phyloP scores from a whole-genome alignment of 2,329 filamentous ascomycete species.

The Trichoderma hamatum region DNA sequence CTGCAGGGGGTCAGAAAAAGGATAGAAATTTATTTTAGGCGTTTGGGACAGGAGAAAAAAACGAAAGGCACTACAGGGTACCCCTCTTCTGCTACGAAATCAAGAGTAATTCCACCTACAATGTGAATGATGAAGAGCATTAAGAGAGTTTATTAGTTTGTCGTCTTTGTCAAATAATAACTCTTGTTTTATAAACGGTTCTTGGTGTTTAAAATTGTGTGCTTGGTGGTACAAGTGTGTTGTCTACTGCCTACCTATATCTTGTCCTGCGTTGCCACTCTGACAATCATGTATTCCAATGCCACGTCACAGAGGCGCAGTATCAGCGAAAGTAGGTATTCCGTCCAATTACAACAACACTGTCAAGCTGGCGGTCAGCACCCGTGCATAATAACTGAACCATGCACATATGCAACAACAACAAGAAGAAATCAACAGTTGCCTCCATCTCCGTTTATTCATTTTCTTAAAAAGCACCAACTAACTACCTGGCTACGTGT shows the following conservation, averaged over 20 bases:
- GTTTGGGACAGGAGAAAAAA: neutral
- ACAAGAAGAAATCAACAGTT: neutral
- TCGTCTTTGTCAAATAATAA: neutral
- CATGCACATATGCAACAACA: neutral
- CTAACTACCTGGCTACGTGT: neutral
- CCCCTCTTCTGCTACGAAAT: neutral
- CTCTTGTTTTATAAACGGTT: neutral
- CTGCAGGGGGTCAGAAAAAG: neutral
- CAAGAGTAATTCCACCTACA: neutral
- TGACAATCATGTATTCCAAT: neutral
- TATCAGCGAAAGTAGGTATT: neutral
- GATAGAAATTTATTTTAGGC: neutral
- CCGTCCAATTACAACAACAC: neutral
- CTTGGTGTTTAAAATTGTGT: neutral
- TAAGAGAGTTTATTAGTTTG: neutral
- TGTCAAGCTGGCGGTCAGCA: neutral
- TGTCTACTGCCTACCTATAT: neutral
- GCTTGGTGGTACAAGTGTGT: neutral
- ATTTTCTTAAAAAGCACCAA: neutral
- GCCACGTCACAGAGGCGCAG: slow-evolving; percentile 13
- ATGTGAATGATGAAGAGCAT: neutral
- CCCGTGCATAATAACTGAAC: neutral
- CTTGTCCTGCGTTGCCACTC: neutral
- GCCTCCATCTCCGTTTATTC: slow-evolving; percentile 1
- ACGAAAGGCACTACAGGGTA: neutral